A percentile compares a stretch with the other conserved stretches of the same genome.
These are phyloP conservation scores for Tuber umbilicatum DNA, from an alignment of 495 filamentous ascomycete species.

Conservation along the genomic window DNA sequence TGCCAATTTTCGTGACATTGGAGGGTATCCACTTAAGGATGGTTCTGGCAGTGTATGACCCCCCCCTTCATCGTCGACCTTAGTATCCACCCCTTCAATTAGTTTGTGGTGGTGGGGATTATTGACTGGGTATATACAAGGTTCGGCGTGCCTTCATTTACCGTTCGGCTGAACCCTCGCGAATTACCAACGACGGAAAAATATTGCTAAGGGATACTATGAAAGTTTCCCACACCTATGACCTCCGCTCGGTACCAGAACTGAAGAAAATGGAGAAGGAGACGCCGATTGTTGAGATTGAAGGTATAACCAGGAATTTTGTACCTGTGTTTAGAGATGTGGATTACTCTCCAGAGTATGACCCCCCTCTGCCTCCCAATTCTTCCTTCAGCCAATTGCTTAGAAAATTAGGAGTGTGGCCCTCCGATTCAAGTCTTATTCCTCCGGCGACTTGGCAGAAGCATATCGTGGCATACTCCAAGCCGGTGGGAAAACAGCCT, in stretches of 20 bases:
- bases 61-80: constrained; percentile 12
- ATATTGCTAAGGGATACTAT: constrained; percentile 48
- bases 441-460: constrained; percentile 43
- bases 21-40: constrained; percentile 48
- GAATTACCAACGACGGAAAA: constrained; percentile 51
- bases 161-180: constrained; percentile 54
- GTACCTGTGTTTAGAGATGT: constrained; percentile 54
- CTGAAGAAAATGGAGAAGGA: constrained; percentile 43
- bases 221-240: constrained; percentile 55
- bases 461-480: constrained; percentile 40
- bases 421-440: constrained; percentile 23
- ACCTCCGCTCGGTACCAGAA: constrained; percentile 56
- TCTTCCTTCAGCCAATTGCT: not conserved
- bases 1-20: constrained; percentile 56
- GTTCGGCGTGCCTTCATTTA: constrained; percentile 51
- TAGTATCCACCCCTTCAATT: constrained; percentile 12
- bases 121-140: constrained; percentile 17
- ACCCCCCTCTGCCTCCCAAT: constrained; percentile 8
- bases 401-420: constrained; percentile 21
- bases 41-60: constrained; percentile 20
- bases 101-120: not conserved
- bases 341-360: constrained; percentile 54
- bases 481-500: constrained; percentile 35
- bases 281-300: constrained; percentile 41
- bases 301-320: constrained; percentile 39